phyloP scores from a whole-genome alignment of 2,329 filamentous ascomycete species.

The Aschersonia sp. region DNA sequence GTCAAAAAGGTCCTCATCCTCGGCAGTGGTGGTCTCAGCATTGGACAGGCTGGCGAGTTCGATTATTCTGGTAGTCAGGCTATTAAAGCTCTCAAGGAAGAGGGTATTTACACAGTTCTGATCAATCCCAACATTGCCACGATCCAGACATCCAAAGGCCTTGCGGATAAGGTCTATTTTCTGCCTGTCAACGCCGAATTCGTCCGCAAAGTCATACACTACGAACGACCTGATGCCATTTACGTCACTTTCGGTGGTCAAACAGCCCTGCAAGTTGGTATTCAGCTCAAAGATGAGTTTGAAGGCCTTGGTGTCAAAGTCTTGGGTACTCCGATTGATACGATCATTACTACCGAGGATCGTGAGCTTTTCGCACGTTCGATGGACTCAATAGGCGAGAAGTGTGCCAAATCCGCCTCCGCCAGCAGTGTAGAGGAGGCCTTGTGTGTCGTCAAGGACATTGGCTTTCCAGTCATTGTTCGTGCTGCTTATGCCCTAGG shows the following conservation, averaged over 20 bases:
- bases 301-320: conserved; percentile 85
- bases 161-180: conserved; percentile 98
- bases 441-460: conserved; percentile 72
- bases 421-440: conserved; percentile 83
- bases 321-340: conserved; percentile 90
- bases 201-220: conserved; percentile 90
- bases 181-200: conserved; percentile 93
- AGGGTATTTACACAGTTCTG: conserved; percentile 93
- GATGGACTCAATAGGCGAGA: conserved; percentile 97
- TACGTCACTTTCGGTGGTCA: conserved; percentile 97
- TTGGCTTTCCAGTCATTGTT: conserved; percentile 94
- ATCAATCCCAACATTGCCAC: conserved; percentile 99
- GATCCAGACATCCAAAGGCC: conserved; percentile 93
- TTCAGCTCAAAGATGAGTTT: conserved; percentile 95
- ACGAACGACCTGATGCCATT: conserved; percentile 90
- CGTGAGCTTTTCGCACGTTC: conserved; percentile 92
- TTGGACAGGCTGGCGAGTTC: conserved; percentile 96
- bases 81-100: conserved; percentile 95
- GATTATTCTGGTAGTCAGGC: conserved; percentile 98
- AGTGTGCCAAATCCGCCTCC: conserved; percentile 93
- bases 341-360: conserved; percentile 97
- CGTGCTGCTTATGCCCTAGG: conserved; percentile 92
- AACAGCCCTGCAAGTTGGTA: conserved; percentile 91
- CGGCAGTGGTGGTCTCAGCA: conserved; percentile 87
- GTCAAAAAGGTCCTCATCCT: conserved; percentile 93